Evolutionary conservation across 1,139 yeast species (phyloP), one percentile per base, ranked within the genome.

Genomic region (Wickerhamiella pararugosa): DNA sequence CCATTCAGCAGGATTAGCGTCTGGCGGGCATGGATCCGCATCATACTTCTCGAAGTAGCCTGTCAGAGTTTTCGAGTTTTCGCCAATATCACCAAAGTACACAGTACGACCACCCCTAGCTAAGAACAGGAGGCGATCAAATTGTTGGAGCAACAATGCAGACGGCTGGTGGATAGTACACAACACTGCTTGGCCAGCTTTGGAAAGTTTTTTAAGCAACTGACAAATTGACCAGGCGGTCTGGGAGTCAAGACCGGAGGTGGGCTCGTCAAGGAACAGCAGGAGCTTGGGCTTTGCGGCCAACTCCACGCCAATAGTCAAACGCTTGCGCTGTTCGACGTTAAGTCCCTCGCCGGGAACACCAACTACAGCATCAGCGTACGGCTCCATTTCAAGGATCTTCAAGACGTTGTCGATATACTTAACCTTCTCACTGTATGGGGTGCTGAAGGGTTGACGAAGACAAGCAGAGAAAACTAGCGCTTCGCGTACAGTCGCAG

Each of bases 211-310:
- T 60, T 83, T 71, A 73, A 81, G 73, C 59, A 82, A 67, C 56
- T 76, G 75, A 59, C 83, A 76, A 53, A 80, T 75, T 25, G 90
- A 75, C 93, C 93, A 81, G 6, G 94, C 93, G 44, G 94, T 79
- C 62, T 83, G 94, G 25, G 94, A 82, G 58, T 84, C 94, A 51
- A 84, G 68, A 56, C 95, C 95, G 5, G 94, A 83, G 25, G 95
- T 84, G 7, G 95, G 95, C 59, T 84, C 95, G 63, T 84, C 95
- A 55, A 84, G 69, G 62, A 84, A 84, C 44, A 84, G 65, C 48
- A 84, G 65, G 45, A 84, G 66, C 50, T 79, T 77, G 5, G 95
- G 94, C 58, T 80, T 83, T 26, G 94, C 94, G 36, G 84, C 92
- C 46, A 84, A 65, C 56, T 84, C 94, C 45, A 84, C 92, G 51